A percentile compares a stretch with the other conserved stretches of the same genome.
These are phyloP conservation scores for Cyberlindnera xylosilytica DNA, from an alignment of 805 yeast species.

Conservation along the genomic window DNA sequence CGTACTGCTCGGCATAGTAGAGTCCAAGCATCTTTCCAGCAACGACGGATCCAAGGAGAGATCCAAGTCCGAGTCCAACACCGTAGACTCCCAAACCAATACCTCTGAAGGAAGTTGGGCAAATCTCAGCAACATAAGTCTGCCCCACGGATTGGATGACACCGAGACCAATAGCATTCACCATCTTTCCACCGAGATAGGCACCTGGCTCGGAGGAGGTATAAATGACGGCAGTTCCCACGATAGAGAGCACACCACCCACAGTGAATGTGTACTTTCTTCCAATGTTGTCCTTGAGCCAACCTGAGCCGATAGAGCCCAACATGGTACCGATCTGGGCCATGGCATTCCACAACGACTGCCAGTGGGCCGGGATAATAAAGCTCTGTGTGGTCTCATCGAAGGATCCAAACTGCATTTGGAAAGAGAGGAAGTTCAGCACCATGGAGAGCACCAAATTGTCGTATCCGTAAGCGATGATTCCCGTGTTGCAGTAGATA, in stretches of 20 bases:
- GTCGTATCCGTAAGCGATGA: conserved; percentile 1
- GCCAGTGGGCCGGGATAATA: conserved; percentile 3
- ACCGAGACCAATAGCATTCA: conserved; percentile 1
- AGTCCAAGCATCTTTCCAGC: not conserved
- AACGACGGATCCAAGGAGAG: conserved; percentile 1
- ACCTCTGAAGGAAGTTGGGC: not conserved
- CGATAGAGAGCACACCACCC: not conserved
- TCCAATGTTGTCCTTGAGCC: conserved; percentile 1
- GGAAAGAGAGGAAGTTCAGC: not conserved
- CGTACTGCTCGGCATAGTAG: not conserved
- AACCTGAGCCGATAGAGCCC: not conserved
- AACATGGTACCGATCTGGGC: conserved; percentile 5
- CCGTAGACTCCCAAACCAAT: not conserved
- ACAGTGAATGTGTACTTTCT: not conserved
- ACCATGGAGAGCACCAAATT: conserved; percentile 1
- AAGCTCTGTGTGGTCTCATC: not conserved
- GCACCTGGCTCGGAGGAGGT: not conserved
- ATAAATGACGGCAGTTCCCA: not conserved
- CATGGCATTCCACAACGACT: conserved; percentile 1
- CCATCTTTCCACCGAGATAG: conserved; percentile 2
- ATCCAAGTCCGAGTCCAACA: not conserved
- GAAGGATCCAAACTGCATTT: not conserved
- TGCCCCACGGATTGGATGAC: not conserved
- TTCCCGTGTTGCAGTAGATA: conserved; percentile 1
- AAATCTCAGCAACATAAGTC: conserved; percentile 2